A percentile compares a stretch with the other conserved stretches of the same genome.
These are phyloP conservation scores for Rhizoclosmatium globosum DNA, from an alignment of 192 early-diverging fungal species.

Conservation along the genomic window DNA sequence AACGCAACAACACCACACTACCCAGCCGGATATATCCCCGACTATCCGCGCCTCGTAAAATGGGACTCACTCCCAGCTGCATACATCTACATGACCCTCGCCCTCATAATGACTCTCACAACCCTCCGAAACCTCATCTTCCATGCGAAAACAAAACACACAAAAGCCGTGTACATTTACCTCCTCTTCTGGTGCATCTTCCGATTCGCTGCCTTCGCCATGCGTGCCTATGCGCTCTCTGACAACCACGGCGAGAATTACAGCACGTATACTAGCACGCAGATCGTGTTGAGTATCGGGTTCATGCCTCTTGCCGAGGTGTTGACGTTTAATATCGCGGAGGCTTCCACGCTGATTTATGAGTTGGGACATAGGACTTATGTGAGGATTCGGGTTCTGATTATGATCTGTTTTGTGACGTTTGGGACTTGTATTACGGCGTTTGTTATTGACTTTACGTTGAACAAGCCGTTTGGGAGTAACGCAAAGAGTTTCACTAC, in stretches of 20 bases:
- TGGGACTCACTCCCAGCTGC: constrained; percentile 15
- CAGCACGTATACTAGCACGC: background rate
- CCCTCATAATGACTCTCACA: background rate
- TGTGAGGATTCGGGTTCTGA: background rate
- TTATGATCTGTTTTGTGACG: background rate
- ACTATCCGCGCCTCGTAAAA: constrained; percentile 19
- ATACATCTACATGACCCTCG: constrained; percentile 2
- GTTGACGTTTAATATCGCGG: constrained; percentile 2
- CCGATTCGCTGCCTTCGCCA: background rate
- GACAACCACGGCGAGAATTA: constrained; percentile 12
- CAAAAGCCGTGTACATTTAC: constrained; percentile 13
- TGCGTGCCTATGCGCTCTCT: constrained; percentile 8
- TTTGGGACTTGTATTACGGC: constrained; percentile 5
- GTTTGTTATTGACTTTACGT: constrained; percentile 25
- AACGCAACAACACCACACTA: background rate
- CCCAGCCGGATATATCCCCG: constrained; percentile 35
- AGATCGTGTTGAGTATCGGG: constrained; percentile 13
- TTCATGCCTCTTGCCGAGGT: constrained; percentile 34
- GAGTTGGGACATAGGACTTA: background rate
- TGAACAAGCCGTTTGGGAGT: constrained; percentile 21
- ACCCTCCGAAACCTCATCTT: constrained; percentile 12
- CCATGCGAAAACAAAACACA: constrained; percentile 18
- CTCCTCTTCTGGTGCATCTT: constrained; percentile 20
- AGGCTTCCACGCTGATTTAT: constrained; percentile 13
- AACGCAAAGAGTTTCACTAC: background rate